Evolutionary conservation across 2,329 filamentous ascomycete species (phyloP).

Genomic region (Aspergillus sclerotialis): DNA sequence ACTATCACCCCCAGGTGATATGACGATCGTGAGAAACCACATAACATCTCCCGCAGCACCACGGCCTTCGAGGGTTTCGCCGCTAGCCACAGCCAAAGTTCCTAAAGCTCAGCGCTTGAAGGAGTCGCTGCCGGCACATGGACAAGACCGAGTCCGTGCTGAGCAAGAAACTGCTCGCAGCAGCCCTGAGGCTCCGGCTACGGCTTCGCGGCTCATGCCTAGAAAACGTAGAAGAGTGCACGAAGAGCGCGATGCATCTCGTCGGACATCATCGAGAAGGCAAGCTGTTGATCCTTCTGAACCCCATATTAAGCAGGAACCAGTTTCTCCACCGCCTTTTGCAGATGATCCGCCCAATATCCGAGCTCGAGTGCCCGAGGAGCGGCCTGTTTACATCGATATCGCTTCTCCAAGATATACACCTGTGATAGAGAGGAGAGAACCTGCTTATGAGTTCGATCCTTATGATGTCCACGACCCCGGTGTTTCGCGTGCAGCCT

Average conservation of each 20-base stretch:
- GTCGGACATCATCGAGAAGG: conserved; percentile 26
- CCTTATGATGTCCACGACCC: conserved; percentile 28
- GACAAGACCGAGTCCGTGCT: conserved; percentile 17
- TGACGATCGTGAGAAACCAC: conserved; percentile 64
- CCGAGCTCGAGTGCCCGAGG: conserved; percentile 26
- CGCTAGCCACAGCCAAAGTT: conserved; percentile 47
- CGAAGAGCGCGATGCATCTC: conserved; percentile 27
- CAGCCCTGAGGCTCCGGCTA: conserved; percentile 35
- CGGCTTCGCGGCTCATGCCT: conserved; percentile 36
- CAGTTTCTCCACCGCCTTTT: conserved; percentile 54
- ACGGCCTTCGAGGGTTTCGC: conserved; percentile 63
- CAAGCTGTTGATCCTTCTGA: conserved; percentile 34
- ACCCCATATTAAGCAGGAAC: conserved; percentile 56
- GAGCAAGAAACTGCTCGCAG: conserved; percentile 29
- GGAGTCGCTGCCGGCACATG: conserved; percentile 38
- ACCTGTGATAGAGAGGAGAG: conserved; percentile 27
- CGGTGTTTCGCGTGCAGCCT: conserved; percentile 30
- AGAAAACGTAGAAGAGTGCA: conserved; percentile 47
- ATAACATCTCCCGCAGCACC: conserved; percentile 68
- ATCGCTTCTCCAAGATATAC: conserved; percentile 35
- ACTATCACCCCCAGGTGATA: conserved; percentile 36
- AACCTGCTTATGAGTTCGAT: conserved; percentile 29
- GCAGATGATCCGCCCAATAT: conserved; percentile 35
- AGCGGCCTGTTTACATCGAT: conserved; percentile 44
- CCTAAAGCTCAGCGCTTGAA: conserved; percentile 50